Conservation (phyloP, 768 basidiomycete genomes). For the Mycena vulgaris region DNA sequence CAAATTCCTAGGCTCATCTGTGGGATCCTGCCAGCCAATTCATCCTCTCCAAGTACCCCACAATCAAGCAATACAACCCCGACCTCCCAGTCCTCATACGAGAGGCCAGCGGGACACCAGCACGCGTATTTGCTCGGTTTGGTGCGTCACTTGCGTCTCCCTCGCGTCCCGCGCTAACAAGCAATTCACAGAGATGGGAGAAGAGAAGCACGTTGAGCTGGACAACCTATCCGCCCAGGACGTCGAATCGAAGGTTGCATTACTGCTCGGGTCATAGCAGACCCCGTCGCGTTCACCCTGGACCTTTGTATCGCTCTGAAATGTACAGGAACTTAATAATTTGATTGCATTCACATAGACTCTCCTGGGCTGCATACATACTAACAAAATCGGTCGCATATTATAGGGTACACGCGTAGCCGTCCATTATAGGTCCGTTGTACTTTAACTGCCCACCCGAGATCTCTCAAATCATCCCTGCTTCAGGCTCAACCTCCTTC, state of each 20-base stretch:
- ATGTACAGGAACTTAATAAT: constrained; percentile 38
- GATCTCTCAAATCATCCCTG: constrained; percentile 33
- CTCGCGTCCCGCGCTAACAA: constrained; percentile 26
- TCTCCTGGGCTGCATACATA: neutral
- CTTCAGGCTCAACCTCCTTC: constrained; percentile 36
- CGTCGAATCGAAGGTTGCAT: constrained; percentile 79
- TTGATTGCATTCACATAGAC: constrained; percentile 28
- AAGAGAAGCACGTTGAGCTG: constrained; percentile 85
- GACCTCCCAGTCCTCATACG: constrained; percentile 89
- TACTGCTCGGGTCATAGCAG: constrained; percentile 67
- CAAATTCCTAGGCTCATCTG: constrained; percentile 13
- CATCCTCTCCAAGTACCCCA: constrained; percentile 79
- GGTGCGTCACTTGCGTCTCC: constrained; percentile 65
- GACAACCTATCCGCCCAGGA: constrained; percentile 82
- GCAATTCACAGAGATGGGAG: constrained; percentile 73
- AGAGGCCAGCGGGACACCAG: constrained; percentile 85
- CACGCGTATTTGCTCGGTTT: constrained; percentile 88
- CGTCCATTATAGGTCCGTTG: neutral
- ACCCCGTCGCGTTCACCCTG: constrained; percentile 16
- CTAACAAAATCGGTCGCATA: neutral
- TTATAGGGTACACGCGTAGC: neutral
- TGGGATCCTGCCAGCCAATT: constrained; percentile 74
- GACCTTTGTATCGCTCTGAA: constrained; percentile 36
- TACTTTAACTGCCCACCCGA: neutral
- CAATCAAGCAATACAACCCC: constrained; percentile 87